Evolutionary conservation across 2,329 filamentous ascomycete genomes (phyloP).

Genomic region (Pseudocercospora crystallina): DNA sequence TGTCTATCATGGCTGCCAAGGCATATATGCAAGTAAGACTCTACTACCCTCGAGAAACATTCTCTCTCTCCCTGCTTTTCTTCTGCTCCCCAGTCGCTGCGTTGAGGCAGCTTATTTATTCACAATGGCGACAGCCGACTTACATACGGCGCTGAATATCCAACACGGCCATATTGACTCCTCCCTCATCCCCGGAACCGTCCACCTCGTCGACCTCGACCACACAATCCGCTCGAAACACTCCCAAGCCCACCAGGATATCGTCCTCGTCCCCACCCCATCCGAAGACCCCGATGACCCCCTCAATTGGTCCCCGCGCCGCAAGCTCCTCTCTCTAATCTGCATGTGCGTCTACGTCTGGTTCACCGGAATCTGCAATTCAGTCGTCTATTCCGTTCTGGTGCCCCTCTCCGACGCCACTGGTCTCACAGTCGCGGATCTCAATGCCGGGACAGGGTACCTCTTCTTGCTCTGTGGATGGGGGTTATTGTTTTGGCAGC

Average conservation of each 20-base stretch:
- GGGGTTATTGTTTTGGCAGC: slow-evolving; percentile 55
- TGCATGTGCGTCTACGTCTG: slow-evolving; percentile 49
- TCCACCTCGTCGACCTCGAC: slow-evolving; percentile 44
- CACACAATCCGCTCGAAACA: slow-evolving; percentile 38
- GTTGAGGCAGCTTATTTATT: not conserved
- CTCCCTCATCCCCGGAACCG: slow-evolving; percentile 38
- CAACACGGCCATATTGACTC: slow-evolving; percentile 21
- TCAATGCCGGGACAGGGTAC: slow-evolving; percentile 51
- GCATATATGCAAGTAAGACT: no score
- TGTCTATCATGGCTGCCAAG: no score
- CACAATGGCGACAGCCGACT: slow-evolving; percentile 5
- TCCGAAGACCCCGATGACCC: slow-evolving; percentile 17
- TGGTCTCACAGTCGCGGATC: slow-evolving; percentile 44
- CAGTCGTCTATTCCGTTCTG: slow-evolving; percentile 53
- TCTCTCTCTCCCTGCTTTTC: no score
- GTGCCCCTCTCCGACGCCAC: slow-evolving; percentile 50
- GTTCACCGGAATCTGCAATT: slow-evolving; percentile 50
- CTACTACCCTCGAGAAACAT: no score
- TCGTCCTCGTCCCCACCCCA: slow-evolving; percentile 45
- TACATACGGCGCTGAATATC: not conserved
- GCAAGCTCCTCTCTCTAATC: slow-evolving; percentile 44
- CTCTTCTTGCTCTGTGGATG: slow-evolving; percentile 29
- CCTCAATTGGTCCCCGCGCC: slow-evolving; percentile 33
- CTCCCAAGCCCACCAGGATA: slow-evolving; percentile 30
- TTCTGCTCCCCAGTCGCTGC: not conserved